A percentile compares a stretch with the other conserved stretches of the same genome.
These are phyloP conservation scores for Pythium utonaiense DNA, from an alignment of 352 stramenopile genomes.

Conservation along the genomic window DNA sequence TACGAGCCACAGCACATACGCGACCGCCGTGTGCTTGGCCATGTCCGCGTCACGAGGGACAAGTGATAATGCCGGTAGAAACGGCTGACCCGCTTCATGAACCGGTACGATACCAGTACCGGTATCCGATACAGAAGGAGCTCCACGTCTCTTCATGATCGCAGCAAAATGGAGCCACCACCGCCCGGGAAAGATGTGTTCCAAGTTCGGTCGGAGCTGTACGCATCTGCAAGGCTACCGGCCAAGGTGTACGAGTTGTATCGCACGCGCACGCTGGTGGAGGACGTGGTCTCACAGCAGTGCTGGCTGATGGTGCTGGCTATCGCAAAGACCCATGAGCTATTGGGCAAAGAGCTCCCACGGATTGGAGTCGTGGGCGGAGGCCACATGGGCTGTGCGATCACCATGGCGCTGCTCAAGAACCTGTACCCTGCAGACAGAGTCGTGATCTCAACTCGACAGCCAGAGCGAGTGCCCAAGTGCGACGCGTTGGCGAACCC, in stretches of 20 bases:
- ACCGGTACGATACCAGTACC: neutral
- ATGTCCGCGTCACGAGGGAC: conserved; percentile 5
- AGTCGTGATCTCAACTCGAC: conserved; percentile 52
- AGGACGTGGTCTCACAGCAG: conserved; percentile 40
- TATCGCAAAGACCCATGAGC: conserved; percentile 27
- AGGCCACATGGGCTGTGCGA: conserved; percentile 43
- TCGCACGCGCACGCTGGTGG: conserved; percentile 25
- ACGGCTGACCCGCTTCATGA: too few relatives aligned
- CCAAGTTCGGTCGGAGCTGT: conserved; percentile 37
- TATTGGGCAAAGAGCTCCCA: conserved; percentile 18
- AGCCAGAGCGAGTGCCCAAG: conserved; percentile 44
- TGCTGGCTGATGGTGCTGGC: conserved; percentile 35
- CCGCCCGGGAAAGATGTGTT: conserved; percentile 18
- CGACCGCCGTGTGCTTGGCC: conserved; percentile 13
- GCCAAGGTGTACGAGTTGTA: conserved; percentile 34
- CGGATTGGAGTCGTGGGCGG: conserved; percentile 51
- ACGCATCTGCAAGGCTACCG: conserved; percentile 32
- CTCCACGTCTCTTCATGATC: conserved; percentile 1
- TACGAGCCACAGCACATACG: conserved; percentile 26
- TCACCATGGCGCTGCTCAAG: conserved; percentile 44
- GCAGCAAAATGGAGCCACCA: neutral
- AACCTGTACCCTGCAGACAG: conserved; percentile 32
- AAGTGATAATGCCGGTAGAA: neutral
- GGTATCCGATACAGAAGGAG: neutral
- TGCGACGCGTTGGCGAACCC: conserved; percentile 31